Conservation (phyloP, 2,329 filamentous ascomycete genomes). For the Ceratocystis cacaofunesta region DNA sequence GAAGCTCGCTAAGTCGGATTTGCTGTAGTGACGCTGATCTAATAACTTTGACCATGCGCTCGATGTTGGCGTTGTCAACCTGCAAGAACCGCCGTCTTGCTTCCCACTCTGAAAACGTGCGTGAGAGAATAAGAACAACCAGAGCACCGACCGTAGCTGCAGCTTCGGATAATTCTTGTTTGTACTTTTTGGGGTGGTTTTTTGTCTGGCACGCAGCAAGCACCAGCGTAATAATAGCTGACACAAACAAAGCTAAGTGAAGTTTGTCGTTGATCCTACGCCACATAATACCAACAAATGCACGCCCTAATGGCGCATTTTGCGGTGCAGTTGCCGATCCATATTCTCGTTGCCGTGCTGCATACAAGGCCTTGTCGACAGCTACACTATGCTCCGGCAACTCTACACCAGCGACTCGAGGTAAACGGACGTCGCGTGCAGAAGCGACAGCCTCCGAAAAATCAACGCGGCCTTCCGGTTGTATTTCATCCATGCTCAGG, state of each 20-base stretch:
- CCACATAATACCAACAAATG: conserved; percentile 32
- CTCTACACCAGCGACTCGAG: conserved; percentile 18
- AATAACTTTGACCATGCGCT: conserved; percentile 57
- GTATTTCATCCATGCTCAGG: conserved; percentile 35
- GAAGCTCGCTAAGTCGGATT: conserved; percentile 54
- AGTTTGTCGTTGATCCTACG: conserved; percentile 74
- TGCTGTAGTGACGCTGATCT: conserved; percentile 58
- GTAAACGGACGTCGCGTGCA: conserved; percentile 23
- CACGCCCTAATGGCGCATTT: neutral
- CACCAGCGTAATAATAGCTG: conserved; percentile 57
- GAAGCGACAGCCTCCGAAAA: conserved; percentile 36
- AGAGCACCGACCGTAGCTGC: conserved; percentile 68
- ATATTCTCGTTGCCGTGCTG: conserved; percentile 3
- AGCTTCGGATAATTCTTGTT: conserved; percentile 69
- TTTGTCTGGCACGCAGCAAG: conserved; percentile 62
- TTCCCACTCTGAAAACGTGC: conserved; percentile 68
- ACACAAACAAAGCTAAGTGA: conserved; percentile 53
- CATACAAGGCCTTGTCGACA: neutral
- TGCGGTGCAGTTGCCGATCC: neutral
- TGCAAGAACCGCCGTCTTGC: conserved; percentile 71
- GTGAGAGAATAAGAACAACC: conserved; percentile 58
- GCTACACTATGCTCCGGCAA: neutral
- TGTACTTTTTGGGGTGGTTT: conserved; percentile 34
- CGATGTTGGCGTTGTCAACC: conserved; percentile 65
- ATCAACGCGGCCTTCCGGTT: conserved; percentile 30